Conservation (phyloP, 2,329 filamentous ascomycete species). For the Xylaria sp. region DNA sequence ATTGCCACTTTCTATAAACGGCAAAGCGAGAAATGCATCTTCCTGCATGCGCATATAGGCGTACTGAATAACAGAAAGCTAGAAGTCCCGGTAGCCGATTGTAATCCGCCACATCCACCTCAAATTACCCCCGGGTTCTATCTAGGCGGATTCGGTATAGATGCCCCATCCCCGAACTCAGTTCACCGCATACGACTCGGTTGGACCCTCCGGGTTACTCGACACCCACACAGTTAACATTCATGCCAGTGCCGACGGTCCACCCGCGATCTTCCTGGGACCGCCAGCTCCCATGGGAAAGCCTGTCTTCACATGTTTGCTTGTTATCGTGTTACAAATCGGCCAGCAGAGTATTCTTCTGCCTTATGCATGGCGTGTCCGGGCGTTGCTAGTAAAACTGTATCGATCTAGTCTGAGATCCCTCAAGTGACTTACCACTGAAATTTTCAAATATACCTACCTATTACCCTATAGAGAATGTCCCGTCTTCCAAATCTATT, state of each 20-base stretch:
- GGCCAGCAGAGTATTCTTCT: slow-evolving; percentile 8
- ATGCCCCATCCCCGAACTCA: slow-evolving; percentile 46
- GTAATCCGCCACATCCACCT: slow-evolving; percentile 41
- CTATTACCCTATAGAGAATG: neutral
- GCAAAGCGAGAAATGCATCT: slow-evolving; percentile 32
- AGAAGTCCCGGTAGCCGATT: slow-evolving; percentile 24
- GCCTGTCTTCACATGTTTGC: slow-evolving; percentile 17
- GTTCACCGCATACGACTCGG: slow-evolving; percentile 44
- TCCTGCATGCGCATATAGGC: slow-evolving; percentile 35
- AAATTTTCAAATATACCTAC: neutral
- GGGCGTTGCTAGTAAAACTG: neutral
- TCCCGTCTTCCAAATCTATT: neutral
- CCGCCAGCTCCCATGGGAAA: slow-evolving; percentile 15
- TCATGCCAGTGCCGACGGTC: slow-evolving; percentile 35
- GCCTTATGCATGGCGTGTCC: slow-evolving; percentile 18
- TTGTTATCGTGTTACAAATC: slow-evolving; percentile 14
- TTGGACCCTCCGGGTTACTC: slow-evolving; percentile 40
- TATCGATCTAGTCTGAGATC: slow-evolving; percentile 7
- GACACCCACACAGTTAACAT: slow-evolving; percentile 38
- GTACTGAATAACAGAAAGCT: slow-evolving; percentile 30
- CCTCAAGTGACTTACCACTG: slow-evolving; percentile 11
- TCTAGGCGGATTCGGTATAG: slow-evolving; percentile 40
- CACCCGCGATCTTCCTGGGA: slow-evolving; percentile 5
- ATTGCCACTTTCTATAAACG: slow-evolving; percentile 35
- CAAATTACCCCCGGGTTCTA: slow-evolving; percentile 41